Evolutionary conservation across 768 basidiomycete species (phyloP).

Genomic region (Russula foetens): DNA sequence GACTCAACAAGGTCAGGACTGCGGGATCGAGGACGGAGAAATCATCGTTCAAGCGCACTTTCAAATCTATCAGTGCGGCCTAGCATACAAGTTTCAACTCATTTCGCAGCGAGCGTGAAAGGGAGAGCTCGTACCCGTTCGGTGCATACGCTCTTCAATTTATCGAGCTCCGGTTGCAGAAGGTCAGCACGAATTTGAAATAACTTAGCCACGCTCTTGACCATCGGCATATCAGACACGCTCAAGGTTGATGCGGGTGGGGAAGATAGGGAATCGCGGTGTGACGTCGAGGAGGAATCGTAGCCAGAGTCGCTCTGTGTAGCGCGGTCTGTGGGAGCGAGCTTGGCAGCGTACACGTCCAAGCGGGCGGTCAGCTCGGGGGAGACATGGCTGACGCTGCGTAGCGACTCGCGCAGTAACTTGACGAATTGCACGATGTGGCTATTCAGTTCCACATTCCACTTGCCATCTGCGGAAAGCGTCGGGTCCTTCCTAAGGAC

Average conservation of each 20-base stretch:
- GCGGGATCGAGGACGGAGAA: slow-evolving; percentile 4
- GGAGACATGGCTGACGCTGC: slow-evolving; percentile 64
- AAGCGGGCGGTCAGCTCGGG: slow-evolving; percentile 76
- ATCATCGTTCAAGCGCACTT: slow-evolving; percentile 38
- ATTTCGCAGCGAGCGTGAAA: neutral
- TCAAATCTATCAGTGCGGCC: slow-evolving; percentile 83
- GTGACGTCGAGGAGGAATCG: slow-evolving; percentile 51
- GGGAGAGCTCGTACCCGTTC: slow-evolving; percentile 50
- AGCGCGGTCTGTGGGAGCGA: slow-evolving; percentile 47
- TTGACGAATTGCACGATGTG: slow-evolving; percentile 87
- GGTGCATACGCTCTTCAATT: slow-evolving; percentile 53
- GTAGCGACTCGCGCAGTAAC: slow-evolving; percentile 75
- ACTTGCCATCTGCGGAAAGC: slow-evolving; percentile 65
- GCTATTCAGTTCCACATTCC: slow-evolving; percentile 89
- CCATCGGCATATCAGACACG: slow-evolving; percentile 73
- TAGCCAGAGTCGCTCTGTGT: slow-evolving; percentile 57
- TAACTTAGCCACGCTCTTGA: slow-evolving; percentile 54
- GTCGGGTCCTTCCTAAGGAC: slow-evolving; percentile 87
- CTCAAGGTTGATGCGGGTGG: slow-evolving; percentile 34
- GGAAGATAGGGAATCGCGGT: slow-evolving; percentile 42
- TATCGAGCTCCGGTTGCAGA: slow-evolving; percentile 67
- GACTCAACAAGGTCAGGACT: slow-evolving; percentile 7
- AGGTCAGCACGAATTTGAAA: slow-evolving; percentile 68
- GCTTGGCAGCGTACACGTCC: slow-evolving; percentile 76
- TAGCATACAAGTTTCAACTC: slow-evolving; percentile 25